Evolutionary conservation across 2,329 filamentous ascomycete species (phyloP).

Genomic region (Fusarium sp.): DNA sequence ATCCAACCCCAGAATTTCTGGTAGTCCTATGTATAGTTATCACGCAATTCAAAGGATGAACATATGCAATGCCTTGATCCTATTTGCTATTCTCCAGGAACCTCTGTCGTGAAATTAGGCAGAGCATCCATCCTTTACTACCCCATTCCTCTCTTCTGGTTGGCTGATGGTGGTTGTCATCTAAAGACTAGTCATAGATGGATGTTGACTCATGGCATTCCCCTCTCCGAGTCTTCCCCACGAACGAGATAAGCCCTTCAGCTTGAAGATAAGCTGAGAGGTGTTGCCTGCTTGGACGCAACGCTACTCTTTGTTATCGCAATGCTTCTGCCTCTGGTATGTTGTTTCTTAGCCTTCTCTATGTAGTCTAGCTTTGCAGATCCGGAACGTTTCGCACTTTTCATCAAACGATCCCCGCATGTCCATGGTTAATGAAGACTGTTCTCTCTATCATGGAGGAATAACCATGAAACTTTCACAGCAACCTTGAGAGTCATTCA

Average conservation of each 20-base stretch:
- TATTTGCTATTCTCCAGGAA: background rate
- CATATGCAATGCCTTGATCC: background rate
- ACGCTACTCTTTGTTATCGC: slow-evolving; percentile 16
- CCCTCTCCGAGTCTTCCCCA: slow-evolving; percentile 15
- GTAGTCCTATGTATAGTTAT: background rate
- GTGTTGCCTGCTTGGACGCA: slow-evolving; percentile 20
- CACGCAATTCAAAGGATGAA: slow-evolving; percentile 15
- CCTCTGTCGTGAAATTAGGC: slow-evolving; percentile 4
- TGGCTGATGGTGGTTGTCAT: slow-evolving; percentile 28
- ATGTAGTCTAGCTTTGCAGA: slow-evolving; percentile 35
- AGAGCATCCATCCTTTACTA: slow-evolving; percentile 3
- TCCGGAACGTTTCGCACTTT: slow-evolving; percentile 21
- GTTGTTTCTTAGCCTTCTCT: slow-evolving; percentile 20
- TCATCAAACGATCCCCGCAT: slow-evolving; percentile 19
- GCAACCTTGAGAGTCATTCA: slow-evolving; percentile 27
- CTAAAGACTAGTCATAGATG: slow-evolving; percentile 25
- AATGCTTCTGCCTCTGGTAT: slow-evolving; percentile 9
- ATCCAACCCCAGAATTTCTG: slow-evolving; percentile 30
- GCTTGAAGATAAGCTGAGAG: slow-evolving; percentile 25
- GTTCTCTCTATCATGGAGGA: background rate
- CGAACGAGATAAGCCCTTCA: slow-evolving; percentile 22
- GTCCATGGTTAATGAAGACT: slow-evolving; percentile 6
- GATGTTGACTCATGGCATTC: slow-evolving; percentile 36
- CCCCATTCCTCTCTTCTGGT: slow-evolving; percentile 5
- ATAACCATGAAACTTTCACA: background rate